Conservation (phyloP, 2,329 filamentous ascomycete species). For the Fusarium kyushuense region DNA sequence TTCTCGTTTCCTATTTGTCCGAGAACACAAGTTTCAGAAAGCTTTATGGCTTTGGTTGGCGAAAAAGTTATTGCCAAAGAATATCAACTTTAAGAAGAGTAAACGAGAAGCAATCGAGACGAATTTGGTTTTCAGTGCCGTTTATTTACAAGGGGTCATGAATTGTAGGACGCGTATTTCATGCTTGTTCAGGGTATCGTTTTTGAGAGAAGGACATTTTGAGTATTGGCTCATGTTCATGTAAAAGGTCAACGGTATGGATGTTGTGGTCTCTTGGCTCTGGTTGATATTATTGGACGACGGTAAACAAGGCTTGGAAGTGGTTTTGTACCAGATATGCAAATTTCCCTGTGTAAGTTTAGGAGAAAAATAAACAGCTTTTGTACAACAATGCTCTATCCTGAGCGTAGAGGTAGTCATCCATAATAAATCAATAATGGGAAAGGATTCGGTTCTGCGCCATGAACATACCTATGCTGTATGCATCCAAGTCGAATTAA, state of each 20-base stretch:
- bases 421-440: too few species aligned
- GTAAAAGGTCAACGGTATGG: not conserved
- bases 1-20: not conserved
- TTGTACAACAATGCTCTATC: not conserved
- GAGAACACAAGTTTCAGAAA: not conserved
- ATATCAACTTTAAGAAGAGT: not conserved
- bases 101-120: not conserved
- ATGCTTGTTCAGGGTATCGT: not conserved
- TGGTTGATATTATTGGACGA: not conserved
- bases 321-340: not conserved
- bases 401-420: not conserved
- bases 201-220: not conserved
- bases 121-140: not conserved
- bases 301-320: not conserved
- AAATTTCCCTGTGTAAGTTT: not conserved
- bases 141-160: not conserved
- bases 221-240: not conserved
- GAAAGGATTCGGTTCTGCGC: too few species aligned
- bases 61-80: not conserved
- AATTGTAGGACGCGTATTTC: not conserved
- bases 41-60: not conserved
- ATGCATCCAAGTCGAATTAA: slow-evolving; percentile 4
- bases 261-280: not conserved
- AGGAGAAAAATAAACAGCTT: not conserved
- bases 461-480: too few species aligned